Base-by-base conservation (phyloP, 2,329 filamentous ascomycete genomes). In the Alternaria rosae region DNA sequence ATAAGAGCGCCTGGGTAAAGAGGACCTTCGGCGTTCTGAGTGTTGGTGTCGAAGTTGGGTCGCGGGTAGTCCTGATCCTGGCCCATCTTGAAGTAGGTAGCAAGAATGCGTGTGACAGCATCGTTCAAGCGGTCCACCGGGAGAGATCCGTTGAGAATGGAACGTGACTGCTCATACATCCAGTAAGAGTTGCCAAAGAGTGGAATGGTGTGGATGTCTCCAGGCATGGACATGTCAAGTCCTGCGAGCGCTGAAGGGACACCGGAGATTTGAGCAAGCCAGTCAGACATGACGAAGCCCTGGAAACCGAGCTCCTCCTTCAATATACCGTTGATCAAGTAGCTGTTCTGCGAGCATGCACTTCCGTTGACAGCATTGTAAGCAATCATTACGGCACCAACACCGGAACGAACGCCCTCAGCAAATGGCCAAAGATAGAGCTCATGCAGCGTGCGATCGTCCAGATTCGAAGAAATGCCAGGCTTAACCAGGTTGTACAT, bases 291-390 rank as follows among this genome's bases (percentile, higher is more conserved):
- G n/a, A 62, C 55, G 10, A 62, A 62, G 23, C 59, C 93, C 76
- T 95, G 91, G 73, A 97, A 96, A 9, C 92, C 92, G 5, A 95
- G 84, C 76, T 96, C 92, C 61, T 94, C 92, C 73, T 96, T 96
- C 48, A 96, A 80, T n/a, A 96, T 84, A 0, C 90, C 90, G 71
- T 95, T 97, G 65, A 96, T 85, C 3, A 95, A 81, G 74, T 94
- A 92, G 67, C 89, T 91, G 77, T 97, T 93, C 58, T 91, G 87
- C 70, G 85, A 74, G 72, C 90, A 92, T 2, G 88, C 88, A 6
- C 78, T 80, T 30, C 80, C 81, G 62, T 85, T 84, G 51, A 84
- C 77, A 52, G 82, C 80, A 45, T 84, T 83, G 74, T 97, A 97
- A 1, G 90, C 88, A 74, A 92, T 94, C 93, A 97, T 97, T 41